These are phyloP conservation scores for Saccharomyces mikatae DNA, from an alignment of 805 yeast genomes.

Conservation along the genomic window DNA sequence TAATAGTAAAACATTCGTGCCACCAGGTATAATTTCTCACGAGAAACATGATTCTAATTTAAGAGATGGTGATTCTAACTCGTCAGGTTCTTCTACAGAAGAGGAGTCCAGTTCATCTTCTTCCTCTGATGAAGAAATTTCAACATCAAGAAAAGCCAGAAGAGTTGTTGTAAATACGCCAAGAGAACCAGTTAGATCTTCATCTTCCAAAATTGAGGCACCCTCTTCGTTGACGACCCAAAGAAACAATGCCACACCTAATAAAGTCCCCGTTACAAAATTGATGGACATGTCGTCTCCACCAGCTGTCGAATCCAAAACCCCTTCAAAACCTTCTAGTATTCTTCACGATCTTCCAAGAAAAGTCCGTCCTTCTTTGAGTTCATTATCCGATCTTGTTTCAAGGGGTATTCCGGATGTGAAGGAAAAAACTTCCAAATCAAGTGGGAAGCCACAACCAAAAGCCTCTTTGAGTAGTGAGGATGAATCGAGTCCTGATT, in stretches of 20 bases:
- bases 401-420: slow-evolving; percentile 66
- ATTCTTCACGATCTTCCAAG: slow-evolving; percentile 18
- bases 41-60: not conserved
- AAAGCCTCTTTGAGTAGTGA: slow-evolving; percentile 2
- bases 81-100: not conserved
- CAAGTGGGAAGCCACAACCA: not conserved
- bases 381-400: slow-evolving; percentile 50
- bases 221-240: not conserved
- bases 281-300: not conserved
- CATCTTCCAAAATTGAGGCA: not conserved
- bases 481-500: slow-evolving; percentile 11
- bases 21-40: slow-evolving; percentile 6
- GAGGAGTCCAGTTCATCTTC: slow-evolving; percentile 5
- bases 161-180: slow-evolving; percentile 44
- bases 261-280: not conserved
- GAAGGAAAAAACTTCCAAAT: slow-evolving; percentile 34
- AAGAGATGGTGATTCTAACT: not conserved
- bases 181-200: slow-evolving; percentile 23
- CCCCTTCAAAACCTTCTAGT: not conserved
- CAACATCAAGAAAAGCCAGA: slow-evolving; percentile 27
- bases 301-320: not conserved
- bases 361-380: slow-evolving; percentile 35
- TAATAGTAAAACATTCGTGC: slow-evolving; percentile 10
- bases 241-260: not conserved
- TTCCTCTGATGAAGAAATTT: slow-evolving; percentile 9